Evolutionary conservation across 2,329 filamentous ascomycete species (phyloP).

Genomic region (Metarhizium brunneum): DNA sequence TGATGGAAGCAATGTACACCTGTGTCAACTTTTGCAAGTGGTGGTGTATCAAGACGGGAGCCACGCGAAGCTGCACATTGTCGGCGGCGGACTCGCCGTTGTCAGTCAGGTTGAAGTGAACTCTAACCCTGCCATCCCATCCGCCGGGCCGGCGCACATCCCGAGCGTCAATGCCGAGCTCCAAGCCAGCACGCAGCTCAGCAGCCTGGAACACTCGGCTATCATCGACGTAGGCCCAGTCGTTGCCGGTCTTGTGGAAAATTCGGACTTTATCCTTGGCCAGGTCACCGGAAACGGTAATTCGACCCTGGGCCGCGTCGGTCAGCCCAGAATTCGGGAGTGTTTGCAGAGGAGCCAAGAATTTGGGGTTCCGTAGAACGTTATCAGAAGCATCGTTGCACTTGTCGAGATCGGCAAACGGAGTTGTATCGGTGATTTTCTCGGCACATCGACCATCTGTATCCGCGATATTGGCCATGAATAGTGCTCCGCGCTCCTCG

Average conservation of each 20-base stretch:
- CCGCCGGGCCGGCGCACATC: slow-evolving; percentile 12
- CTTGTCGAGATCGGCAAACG: slow-evolving; percentile 17
- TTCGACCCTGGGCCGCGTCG: slow-evolving; percentile 8
- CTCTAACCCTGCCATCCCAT: slow-evolving; percentile 20
- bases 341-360: slow-evolving; percentile 22
- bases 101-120: slow-evolving; percentile 20
- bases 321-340: slow-evolving; percentile 15
- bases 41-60: slow-evolving; percentile 16
- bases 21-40: no score
- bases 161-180: slow-evolving; percentile 10
- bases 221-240: slow-evolving; percentile 17
- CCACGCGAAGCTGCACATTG: slow-evolving; percentile 22
- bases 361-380: slow-evolving; percentile 18
- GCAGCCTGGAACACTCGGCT: slow-evolving; percentile 2
- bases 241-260: slow-evolving; percentile 12
- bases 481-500: slow-evolving; percentile 18
- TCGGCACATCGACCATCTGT: slow-evolving; percentile 19
- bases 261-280: slow-evolving; percentile 16
- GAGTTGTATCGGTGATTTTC: slow-evolving; percentile 4
- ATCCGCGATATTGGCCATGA: slow-evolving; percentile 27
- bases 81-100: slow-evolving; percentile 11
- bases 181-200: slow-evolving; percentile 19
- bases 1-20: no score
- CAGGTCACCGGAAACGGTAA: slow-evolving; percentile 6
- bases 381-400: slow-evolving; percentile 29